Base-by-base conservation (phyloP, 2,329 filamentous ascomycete species). In the Claviceps citrina region DNA sequence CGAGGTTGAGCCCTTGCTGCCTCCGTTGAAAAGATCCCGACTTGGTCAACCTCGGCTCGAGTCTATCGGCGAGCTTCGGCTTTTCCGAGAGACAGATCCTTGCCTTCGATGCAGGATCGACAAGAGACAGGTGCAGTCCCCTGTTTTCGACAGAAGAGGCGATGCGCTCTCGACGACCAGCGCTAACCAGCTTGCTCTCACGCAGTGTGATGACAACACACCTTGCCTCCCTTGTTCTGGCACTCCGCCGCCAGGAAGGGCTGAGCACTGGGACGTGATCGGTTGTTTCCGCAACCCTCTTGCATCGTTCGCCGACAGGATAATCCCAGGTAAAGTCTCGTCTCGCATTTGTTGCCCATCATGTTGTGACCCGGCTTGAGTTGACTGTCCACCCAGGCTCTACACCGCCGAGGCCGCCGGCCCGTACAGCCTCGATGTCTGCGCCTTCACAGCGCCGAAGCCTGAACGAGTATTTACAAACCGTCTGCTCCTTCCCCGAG, bases 21-120 rank as follows among this genome's bases (percentile, higher is more conserved):
- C 71, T 7, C 71, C 71, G 4, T 49, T 75, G 41, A 73, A 73
- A 52, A 61, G 65, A 45, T 70, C 65, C 39, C 63, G 69, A 32
- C 62, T 68, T 24, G 68, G 67, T 3, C 69, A 70, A 45, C 64
- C 67, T 28, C 65, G 68, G 19, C 56, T 76, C 2, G 64, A 74
- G 49, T 75, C 71, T 15, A 75, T 76, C 34, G 70, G 66, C 31
- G 71, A 75, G 52, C 61, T 76, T 4, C 63, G 62, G 31, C 59
- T 75, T 7, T 58, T 68, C 15, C 64, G 61, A 30, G 64, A 68
- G 27, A 53, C 59, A 13, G 63, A 63, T 13, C 61, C 65, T 12
- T 75, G 71, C 48, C 58, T 75, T 31, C 66, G 67, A 31, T 76
- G 71, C 49, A 66, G 60, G 49, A 55, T 65, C 7, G 51, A 61